phyloP scores from a whole-genome alignment of 495 filamentous ascomycete species.

The Neurospora sp. region DNA sequence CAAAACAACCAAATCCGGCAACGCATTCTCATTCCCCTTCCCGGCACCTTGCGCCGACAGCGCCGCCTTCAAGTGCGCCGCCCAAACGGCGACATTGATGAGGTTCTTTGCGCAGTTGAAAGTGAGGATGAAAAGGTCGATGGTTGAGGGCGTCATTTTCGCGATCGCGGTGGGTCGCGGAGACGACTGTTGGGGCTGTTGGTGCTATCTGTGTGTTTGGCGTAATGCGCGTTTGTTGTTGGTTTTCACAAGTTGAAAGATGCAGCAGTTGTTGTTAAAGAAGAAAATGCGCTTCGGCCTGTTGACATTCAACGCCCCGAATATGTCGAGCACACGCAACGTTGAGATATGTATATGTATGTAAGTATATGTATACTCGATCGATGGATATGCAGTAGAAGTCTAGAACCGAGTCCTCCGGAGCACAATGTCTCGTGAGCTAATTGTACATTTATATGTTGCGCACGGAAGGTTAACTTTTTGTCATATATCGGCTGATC shows the following conservation, averaged over 20 bases:
- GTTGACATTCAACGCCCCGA: not conserved
- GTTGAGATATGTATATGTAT: not conserved
- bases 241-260: not conserved
- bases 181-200: not conserved
- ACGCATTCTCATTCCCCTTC: conserved; percentile 26
- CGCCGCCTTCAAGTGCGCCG: conserved; percentile 60
- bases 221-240: not conserved
- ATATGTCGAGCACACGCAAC: not conserved
- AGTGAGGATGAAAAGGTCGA: conserved; percentile 66
- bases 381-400: not conserved
- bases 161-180: not conserved
- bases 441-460: not conserved
- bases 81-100: conserved; percentile 55
- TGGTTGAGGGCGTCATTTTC: conserved; percentile 22
- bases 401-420: not conserved
- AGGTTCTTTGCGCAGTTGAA: conserved; percentile 76
- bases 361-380: not conserved
- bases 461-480: not conserved
- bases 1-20: conserved; percentile 62
- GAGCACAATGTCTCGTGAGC: not conserved
- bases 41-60: conserved; percentile 30
- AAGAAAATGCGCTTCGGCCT: not conserved
- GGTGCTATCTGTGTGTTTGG: not conserved
- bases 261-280: not conserved
- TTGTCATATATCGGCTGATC: not conserved